Evolutionary conservation across 2,329 filamentous ascomycete species (phyloP), one percentile per base, ranked within the genome.

Genomic region (Colletotrichum sp.): DNA sequence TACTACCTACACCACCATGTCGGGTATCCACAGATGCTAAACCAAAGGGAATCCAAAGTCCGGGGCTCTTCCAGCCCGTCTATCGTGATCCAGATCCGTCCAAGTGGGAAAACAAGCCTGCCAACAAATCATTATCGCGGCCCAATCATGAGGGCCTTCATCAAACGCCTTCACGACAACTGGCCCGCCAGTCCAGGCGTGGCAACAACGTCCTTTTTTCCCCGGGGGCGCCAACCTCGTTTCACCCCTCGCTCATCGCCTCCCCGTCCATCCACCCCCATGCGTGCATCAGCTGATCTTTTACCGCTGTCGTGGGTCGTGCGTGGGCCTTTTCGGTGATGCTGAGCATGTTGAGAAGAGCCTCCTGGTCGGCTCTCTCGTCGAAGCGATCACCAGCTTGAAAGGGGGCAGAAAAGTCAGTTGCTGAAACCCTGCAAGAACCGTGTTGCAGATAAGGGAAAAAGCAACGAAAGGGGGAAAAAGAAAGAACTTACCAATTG

Each of bases 241-340:
- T 21, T 76, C 63, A 73, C 16, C 39, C 64, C 64, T 76, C 74
- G 70, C 64, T 65, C 70, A 76, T 74, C 15, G 65, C 70, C 18
- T 76, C 70, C 74, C 65, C 65, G 49, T 76, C 71, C 52, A 67
- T 68, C 88, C 87, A 90, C 18, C 86, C 88, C 90, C 89, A 92
- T 72, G 85, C 87, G 69, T 83, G 84, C 78, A 86, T 87, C 72
- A 91, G 82, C 75, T 88, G 86, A 49, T 82, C 80, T 52, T 88
- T 86, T 32, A 89, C 88, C 12, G 85, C 83, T 8, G 83, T 84
- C 9, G 90, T 92, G 7, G 89, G 90, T 81, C 89, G 88, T 6
- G 87, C 89, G 80, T 90, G 86, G n/a, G 88, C 86, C 36, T 79
- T 82, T 78, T 91, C 88, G 4, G 88, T 89, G 76, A 82, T 85